Percentiles rank a stretch among this genome's conserved stretches.
Conservation (phyloP, 2,329 filamentous ascomycete genomes). For the Zarea fungicola region DNA sequence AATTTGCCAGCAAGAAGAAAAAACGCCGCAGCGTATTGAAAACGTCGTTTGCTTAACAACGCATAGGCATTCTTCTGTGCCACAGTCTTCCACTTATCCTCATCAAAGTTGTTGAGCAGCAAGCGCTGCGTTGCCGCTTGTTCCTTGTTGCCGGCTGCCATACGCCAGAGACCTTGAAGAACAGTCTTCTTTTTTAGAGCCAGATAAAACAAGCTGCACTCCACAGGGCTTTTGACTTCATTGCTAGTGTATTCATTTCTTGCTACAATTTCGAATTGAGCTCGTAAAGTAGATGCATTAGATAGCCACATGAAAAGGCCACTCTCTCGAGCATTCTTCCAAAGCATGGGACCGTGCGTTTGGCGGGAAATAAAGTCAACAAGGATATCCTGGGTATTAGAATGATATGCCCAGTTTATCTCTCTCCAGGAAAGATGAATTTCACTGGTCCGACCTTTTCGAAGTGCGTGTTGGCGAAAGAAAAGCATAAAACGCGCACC, state of each 20-base stretch:
- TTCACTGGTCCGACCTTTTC: constrained; percentile 59
- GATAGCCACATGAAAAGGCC: constrained; percentile 95
- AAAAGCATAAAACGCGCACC: constrained; percentile 83
- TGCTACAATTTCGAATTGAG: constrained; percentile 84
- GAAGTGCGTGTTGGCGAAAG: constrained; percentile 73
- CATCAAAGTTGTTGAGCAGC: constrained; percentile 84
- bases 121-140: constrained; percentile 74
- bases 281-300: constrained; percentile 62
- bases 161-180: constrained; percentile 87
- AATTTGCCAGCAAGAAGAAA: constrained; percentile 86
- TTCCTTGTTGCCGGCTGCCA: constrained; percentile 85
- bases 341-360: constrained; percentile 73
- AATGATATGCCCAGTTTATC: constrained; percentile 82
- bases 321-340: constrained; percentile 79
- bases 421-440: constrained; percentile 70
- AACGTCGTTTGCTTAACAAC: constrained; percentile 81
- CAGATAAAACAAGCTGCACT: constrained; percentile 88
- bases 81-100: constrained; percentile 79
- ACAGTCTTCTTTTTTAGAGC: constrained; percentile 88
- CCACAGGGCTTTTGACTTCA: constrained; percentile 81
- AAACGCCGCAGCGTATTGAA: constrained; percentile 91
- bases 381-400: constrained; percentile 81
- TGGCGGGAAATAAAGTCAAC: constrained; percentile 76
- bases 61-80: constrained; percentile 97
- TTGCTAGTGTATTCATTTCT: constrained; percentile 88